Evolutionary conservation across 1,284 basidiomycete species (phyloP).

Genomic region (Malassezia restricta): DNA sequence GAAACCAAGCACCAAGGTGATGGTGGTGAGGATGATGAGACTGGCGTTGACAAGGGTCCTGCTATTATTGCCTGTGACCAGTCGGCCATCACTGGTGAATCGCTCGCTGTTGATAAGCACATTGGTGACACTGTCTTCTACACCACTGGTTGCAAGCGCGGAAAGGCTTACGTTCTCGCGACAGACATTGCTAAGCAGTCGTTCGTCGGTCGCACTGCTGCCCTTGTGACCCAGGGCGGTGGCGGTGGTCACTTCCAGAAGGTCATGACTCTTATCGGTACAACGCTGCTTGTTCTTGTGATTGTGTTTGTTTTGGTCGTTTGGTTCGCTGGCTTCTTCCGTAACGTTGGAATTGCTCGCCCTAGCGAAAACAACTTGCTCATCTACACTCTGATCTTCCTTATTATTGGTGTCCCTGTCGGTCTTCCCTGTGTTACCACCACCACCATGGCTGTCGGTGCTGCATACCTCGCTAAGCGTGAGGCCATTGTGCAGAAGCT

Average conservation of each 20-base stretch:
- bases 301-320: constrained; percentile 50
- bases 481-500: constrained; percentile 57
- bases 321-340: constrained; percentile 51
- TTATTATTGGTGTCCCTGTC: constrained; percentile 54
- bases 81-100: constrained; percentile 53
- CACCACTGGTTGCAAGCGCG: constrained; percentile 51
- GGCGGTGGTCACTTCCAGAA: constrained; percentile 51
- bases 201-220: constrained; percentile 51
- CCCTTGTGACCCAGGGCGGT: constrained; percentile 47
- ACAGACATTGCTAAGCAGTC: constrained; percentile 50
- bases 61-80: constrained; percentile 52
- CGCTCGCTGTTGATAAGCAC: constrained; percentile 53
- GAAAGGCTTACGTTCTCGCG: constrained; percentile 51
- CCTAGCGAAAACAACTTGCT: constrained; percentile 51
- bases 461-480: constrained; percentile 52
- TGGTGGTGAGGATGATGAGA: constrained; percentile 46
- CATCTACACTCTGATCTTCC: constrained; percentile 51
- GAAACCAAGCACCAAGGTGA: constrained; percentile 33
- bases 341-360: constrained; percentile 49
- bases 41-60: constrained; percentile 50
- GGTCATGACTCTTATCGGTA: constrained; percentile 52
- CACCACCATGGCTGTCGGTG: constrained; percentile 53
- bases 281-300: constrained; percentile 51
- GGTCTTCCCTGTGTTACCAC: constrained; percentile 53
- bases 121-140: constrained; percentile 51